Evolutionary conservation across 2,329 filamentous ascomycete genomes (phyloP).

Genomic region (Escovopsis weberi): DNA sequence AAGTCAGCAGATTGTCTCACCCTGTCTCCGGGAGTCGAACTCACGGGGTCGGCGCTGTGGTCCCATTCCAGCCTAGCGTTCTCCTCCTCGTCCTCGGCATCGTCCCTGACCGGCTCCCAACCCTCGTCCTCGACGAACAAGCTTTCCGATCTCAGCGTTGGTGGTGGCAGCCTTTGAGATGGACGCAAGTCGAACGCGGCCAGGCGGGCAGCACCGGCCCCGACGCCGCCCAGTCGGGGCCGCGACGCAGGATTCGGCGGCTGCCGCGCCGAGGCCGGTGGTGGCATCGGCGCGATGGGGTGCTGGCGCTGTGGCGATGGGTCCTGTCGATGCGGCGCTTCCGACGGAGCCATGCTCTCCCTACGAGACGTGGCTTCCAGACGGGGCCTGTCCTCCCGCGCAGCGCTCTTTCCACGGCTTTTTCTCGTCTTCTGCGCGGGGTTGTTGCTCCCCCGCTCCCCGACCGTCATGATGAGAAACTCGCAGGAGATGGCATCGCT

Average conservation of each 20-base stretch:
- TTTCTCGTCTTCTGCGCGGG: slow-evolving; percentile 34
- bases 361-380: slow-evolving; percentile 35
- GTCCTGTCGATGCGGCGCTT: slow-evolving; percentile 11
- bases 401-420: slow-evolving; percentile 22
- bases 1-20: slow-evolving; percentile 13
- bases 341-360: slow-evolving; percentile 24
- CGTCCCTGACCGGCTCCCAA: slow-evolving; percentile 54
- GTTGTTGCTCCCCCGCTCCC: slow-evolving; percentile 42
- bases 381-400: slow-evolving; percentile 21
- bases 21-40: slow-evolving; percentile 10
- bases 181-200: slow-evolving; percentile 33
- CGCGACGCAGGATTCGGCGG: slow-evolving; percentile 19
- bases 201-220: slow-evolving; percentile 21
- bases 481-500: slow-evolving; percentile 56
- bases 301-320: slow-evolving; percentile 9
- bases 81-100: slow-evolving; percentile 48
- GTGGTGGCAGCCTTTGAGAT: slow-evolving; percentile 37
- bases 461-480: slow-evolving; percentile 72
- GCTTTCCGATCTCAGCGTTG: slow-evolving; percentile 48
- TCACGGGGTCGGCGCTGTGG: slow-evolving; percentile 47
- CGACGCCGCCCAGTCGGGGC: slow-evolving; percentile 19
- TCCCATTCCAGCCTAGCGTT: slow-evolving; percentile 63
- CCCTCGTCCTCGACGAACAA: slow-evolving; percentile 64
- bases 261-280: slow-evolving; percentile 13
- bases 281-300: slow-evolving; percentile 2